A percentile compares a stretch with the other conserved stretches of the same genome.
These are phyloP conservation scores for Sarocladium brachiariae DNA, from an alignment of 2,329 filamentous ascomycete species.

Conservation along the genomic window DNA sequence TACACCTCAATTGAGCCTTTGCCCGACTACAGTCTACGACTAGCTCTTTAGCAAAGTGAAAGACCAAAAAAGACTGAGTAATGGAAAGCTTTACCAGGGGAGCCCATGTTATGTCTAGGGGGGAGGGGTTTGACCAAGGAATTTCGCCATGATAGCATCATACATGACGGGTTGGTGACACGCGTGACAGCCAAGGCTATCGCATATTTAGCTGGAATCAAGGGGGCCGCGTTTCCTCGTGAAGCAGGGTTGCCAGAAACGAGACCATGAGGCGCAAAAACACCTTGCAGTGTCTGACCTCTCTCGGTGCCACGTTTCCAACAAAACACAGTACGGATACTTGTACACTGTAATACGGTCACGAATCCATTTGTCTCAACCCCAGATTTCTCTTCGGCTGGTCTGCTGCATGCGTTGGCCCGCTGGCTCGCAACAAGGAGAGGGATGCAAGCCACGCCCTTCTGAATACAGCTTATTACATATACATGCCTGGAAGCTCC, in stretches of 20 bases:
- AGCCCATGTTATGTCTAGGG: background rate
- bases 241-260: background rate
- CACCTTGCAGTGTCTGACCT: too few species aligned
- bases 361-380: constrained; percentile 4
- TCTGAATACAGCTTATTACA: background rate
- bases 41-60: too few species aligned
- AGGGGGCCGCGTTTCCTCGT: background rate
- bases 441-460: constrained; percentile 3
- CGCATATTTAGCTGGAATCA: constrained; percentile 1
- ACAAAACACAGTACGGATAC: too few species aligned
- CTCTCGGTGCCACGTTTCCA: too few species aligned
- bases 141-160: background rate
- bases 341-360: too few species aligned
- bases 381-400: background rate
- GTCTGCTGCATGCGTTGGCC: too few species aligned
- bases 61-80: background rate
- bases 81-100: background rate
- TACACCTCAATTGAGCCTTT: too few species aligned
- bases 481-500: background rate
- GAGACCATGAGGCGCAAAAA: background rate
- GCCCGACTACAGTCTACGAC: too few species aligned
- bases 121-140: constrained; percentile 1
- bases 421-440: background rate
- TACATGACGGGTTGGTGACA: background rate
- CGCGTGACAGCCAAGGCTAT: constrained; percentile 3